Evolutionary conservation across 2,329 filamentous ascomycete genomes (phyloP), one percentile per base, ranked within the genome.

Genomic region (Fusarium gaditjirri): DNA sequence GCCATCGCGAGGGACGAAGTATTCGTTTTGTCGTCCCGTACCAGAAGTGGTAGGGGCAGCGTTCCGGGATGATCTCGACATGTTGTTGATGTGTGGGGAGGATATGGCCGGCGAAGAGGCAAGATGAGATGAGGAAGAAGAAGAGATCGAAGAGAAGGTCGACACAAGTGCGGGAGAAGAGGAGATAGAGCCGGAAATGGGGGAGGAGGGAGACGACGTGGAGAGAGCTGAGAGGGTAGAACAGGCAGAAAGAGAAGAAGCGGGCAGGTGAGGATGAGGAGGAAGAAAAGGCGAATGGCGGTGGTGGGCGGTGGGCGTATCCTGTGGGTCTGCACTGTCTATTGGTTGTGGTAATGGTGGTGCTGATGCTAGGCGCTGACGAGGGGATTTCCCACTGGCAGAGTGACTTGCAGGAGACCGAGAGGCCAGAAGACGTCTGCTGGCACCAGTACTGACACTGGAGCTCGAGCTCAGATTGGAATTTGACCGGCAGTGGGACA

Each of bases 1-100:
- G 79, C 93, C 92, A 81, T 94, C 91, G 78, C 91, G 90, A 49
- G 92, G 91, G 61, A 94, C 90, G 81, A 94, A 94, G 81, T 94
- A 94, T 83, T 94, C 92, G 82, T 93, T 93, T 80, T 92, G 89
- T 67, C 88, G 87, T 64, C 83, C 82, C 61, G 84, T 80, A 57
- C 83, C 78, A 68, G 83, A 76, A 63, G 72, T 71, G 39, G 78
- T 71, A 75, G 80, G 71, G 68, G 80, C 78, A 76, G 81, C 75
- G 80, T 81, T 76, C 82, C 79, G 78, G 75, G 79, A 78, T 75
- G 80, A 77, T 80, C 83, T 83, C 74, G 82, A 80, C 78, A 79
- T 84, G 79, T 80, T 80, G 65, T 80, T 80, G 65, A 71, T 63
- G 64, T 70, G 61, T 63, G 72, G 65, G 54, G 71, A 71, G 54